These are phyloP conservation scores for Clarireedia monteithiana DNA, from an alignment of 2,329 filamentous ascomycete species.

Conservation along the genomic window DNA sequence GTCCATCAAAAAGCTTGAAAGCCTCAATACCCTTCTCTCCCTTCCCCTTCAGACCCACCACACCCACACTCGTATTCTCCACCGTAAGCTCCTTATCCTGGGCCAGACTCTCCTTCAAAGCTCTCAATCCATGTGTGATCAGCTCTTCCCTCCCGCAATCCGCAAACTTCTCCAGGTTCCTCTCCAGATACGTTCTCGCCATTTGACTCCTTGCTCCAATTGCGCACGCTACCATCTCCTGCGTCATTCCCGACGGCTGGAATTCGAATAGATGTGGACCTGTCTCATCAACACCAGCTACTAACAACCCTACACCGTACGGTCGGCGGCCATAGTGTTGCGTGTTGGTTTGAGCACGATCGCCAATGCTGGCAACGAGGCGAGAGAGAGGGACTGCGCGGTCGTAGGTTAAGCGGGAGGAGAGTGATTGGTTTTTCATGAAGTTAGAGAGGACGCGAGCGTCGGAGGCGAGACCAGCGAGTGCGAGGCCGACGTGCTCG, in stretches of 20 bases:
- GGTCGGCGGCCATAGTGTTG: slow-evolving; percentile 95
- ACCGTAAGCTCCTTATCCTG: slow-evolving; percentile 97
- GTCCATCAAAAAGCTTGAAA: slow-evolving; percentile 86
- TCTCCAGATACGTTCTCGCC: slow-evolving; percentile 93
- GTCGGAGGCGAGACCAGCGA: slow-evolving; percentile 94
- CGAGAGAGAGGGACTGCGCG: slow-evolving; percentile 85
- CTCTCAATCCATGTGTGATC: slow-evolving; percentile 81
- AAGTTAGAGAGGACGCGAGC: slow-evolving; percentile 99
- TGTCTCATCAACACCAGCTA: slow-evolving; percentile 87
- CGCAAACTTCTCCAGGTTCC: slow-evolving; percentile 78
- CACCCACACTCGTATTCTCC: slow-evolving; percentile 89
- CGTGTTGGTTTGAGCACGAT: slow-evolving; percentile 95
- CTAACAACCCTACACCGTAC: slow-evolving; percentile 88
- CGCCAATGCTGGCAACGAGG: slow-evolving; percentile 85
- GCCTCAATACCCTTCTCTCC: slow-evolving; percentile 56
- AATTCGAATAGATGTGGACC: slow-evolving; percentile 98
- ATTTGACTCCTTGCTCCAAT: slow-evolving; percentile 96
- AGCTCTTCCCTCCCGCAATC: slow-evolving; percentile 73
- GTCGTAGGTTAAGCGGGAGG: slow-evolving; percentile 91
- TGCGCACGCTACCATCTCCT: slow-evolving; percentile 94
- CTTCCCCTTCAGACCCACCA: slow-evolving; percentile 58
- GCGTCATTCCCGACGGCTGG: slow-evolving; percentile 89
- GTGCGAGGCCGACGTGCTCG: slow-evolving; percentile 89
- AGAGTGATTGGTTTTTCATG: slow-evolving; percentile 98
- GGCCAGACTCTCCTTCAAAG: slow-evolving; percentile 88